Base-by-base conservation (phyloP, 208 protist species). In the Porcisia hertigi region DNA sequence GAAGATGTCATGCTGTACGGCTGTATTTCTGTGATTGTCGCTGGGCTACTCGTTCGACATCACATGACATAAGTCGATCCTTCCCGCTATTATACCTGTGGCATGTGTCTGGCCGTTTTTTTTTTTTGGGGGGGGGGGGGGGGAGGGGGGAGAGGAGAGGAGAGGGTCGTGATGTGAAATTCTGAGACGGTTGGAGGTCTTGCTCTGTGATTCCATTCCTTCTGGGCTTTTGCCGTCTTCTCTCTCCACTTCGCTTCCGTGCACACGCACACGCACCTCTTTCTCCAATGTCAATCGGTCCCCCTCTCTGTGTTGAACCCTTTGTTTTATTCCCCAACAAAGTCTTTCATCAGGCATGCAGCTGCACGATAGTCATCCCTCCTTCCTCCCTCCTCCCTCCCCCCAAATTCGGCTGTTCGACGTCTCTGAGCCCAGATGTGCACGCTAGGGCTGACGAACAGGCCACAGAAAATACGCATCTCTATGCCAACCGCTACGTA, bases 11-110 rank as follows among this genome's bases (percentile, higher is more conserved):
- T 88, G 30, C 66, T 85, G 53, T 81, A 79, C 69, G 75, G 62
- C 30, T 69, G 83, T 18, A 55, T 77, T 14, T n/a, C 18, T n/a
- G 43, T 81, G n/a, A 66, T 86, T 70, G 80, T 87, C 58, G 16
- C 85, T 18, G 73, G 81, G n/a, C 55, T 89, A 53, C 72, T 92
- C 6, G n/a, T 92, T 14, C 82, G 88, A 12, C 85, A 90, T 49
- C 88, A 92, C 41, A 77, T 69, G 6, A 70, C 81, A 41, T 85
- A n/a, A 69, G 25, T 39, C 11, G 67, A 14, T 11, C 30, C 6
- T 14, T 20, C 20, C 54, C 45, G 53, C 20, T 16, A 6, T 7
- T 55, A 47, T 55, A 49, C 57, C 30, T 36, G 30, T 14, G 25
- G 36, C 49, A 43, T 14, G 39, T 53, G 30, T 71, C 20, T 54